Conservation (phyloP, 306 rosid species). For the Abrus pulchellus region DNA sequence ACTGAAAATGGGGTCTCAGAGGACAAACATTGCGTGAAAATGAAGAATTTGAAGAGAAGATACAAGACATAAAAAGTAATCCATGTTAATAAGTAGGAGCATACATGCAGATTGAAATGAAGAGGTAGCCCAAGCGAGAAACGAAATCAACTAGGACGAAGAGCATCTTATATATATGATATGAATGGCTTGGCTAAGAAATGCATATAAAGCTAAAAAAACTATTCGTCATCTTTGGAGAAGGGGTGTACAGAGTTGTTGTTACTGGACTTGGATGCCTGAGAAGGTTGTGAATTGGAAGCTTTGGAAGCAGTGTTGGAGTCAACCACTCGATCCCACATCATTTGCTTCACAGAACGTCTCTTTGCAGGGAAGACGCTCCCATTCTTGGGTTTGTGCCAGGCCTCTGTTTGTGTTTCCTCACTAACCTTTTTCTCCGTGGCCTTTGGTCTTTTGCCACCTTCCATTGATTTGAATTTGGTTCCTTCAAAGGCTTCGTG, state of each 20-base stretch:
- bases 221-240: neutral
- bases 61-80: neutral
- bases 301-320: neutral
- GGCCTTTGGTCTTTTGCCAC: too few relatives aligned
- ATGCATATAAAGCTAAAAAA: neutral
- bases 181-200: neutral
- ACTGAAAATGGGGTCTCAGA: too few relatives aligned
- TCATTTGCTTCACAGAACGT: conserved; percentile 46
- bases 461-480: too few relatives aligned
- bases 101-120: too few relatives aligned
- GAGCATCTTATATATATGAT: too few relatives aligned
- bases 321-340: neutral
- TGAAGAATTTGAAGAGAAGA: neutral
- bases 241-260: neutral
- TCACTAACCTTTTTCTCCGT: too few relatives aligned
- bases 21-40: too few relatives aligned
- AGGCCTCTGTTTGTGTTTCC: too few relatives aligned
- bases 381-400: conserved; percentile 43
- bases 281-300: neutral
- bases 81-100: neutral
- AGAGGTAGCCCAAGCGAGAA: too few relatives aligned
- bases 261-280: neutral
- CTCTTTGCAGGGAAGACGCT: conserved; percentile 48
- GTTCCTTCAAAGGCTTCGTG: too few relatives aligned
- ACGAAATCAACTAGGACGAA: too few relatives aligned